Evolutionary conservation across 2,329 filamentous ascomycete species (phyloP).

Genomic region (Aureobasidium sp.): DNA sequence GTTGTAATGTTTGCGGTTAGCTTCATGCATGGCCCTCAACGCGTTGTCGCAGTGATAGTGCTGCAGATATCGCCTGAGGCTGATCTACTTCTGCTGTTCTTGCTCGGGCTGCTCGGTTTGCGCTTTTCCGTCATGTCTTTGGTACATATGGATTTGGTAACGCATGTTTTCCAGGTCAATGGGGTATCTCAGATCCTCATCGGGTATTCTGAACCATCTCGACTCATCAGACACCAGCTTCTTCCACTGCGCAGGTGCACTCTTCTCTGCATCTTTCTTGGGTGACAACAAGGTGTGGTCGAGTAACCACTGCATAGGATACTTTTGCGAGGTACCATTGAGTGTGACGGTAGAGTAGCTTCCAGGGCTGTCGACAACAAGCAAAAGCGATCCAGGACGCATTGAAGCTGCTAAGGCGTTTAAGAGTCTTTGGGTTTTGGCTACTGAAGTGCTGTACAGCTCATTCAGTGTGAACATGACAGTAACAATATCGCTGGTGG

Average conservation of each 20-base stretch:
- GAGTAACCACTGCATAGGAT: slow-evolving; percentile 95
- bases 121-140: slow-evolving; percentile 9
- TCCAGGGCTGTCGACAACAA: slow-evolving; percentile 94
- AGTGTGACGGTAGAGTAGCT: slow-evolving; percentile 89
- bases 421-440: slow-evolving; percentile 81
- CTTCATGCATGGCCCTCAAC: no score
- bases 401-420: slow-evolving; percentile 69
- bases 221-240: slow-evolving; percentile 81
- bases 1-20: not conserved
- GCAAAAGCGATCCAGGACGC: slow-evolving; percentile 69
- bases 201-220: slow-evolving; percentile 80
- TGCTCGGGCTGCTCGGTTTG: not conserved
- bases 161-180: slow-evolving; percentile 95
- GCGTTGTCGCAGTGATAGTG: not conserved
- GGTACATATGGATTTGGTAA: slow-evolving; percentile 90
- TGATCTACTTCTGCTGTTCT: not conserved
- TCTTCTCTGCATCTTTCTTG: slow-evolving; percentile 24
- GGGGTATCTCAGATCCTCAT: slow-evolving; percentile 72
- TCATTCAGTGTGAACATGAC: slow-evolving; percentile 97
- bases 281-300: slow-evolving; percentile 75
- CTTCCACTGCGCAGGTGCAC: slow-evolving; percentile 63
- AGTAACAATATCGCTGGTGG: slow-evolving; percentile 66
- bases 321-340: slow-evolving; percentile 64
- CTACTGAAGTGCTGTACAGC: slow-evolving; percentile 82
- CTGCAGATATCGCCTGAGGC: not conserved